Conservation (phyloP, 2,329 filamentous ascomycete species). For the Colletotrichum chrysophilum region DNA sequence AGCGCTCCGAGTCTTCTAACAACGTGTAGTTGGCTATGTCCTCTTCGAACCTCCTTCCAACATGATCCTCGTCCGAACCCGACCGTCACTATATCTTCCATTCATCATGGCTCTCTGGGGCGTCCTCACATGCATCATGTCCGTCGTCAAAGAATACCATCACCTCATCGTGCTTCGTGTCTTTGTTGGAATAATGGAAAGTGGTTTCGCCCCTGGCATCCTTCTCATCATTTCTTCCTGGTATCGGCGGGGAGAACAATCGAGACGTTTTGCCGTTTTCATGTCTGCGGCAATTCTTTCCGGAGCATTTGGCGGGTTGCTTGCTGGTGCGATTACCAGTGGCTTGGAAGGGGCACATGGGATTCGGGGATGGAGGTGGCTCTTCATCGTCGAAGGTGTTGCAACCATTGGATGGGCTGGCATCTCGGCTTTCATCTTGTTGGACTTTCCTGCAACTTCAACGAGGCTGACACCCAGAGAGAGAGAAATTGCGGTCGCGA, state of each 20-base stretch:
- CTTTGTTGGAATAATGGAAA: constrained; percentile 60
- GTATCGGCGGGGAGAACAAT: constrained; percentile 54
- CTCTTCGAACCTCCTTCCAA: constrained; percentile 70
- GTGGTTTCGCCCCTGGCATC: constrained; percentile 66
- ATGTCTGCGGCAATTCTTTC: constrained; percentile 75
- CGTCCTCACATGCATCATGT: constrained; percentile 31
- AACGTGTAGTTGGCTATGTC: constrained; percentile 61
- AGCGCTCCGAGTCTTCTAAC: constrained; percentile 27
- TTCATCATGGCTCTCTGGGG: constrained; percentile 66
- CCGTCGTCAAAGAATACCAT: constrained; percentile 22
- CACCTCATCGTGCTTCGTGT: constrained; percentile 39
- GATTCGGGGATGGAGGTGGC: constrained; percentile 53
- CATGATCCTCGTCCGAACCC: constrained; percentile 65
- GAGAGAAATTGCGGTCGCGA: constrained; percentile 64
- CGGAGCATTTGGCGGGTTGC: constrained; percentile 68
- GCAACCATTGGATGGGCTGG: constrained; percentile 68
- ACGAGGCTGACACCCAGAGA: constrained; percentile 53
- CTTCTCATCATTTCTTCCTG: constrained; percentile 69
- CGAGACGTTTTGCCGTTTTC: constrained; percentile 62
- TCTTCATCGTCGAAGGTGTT: constrained; percentile 68
- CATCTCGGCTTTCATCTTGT: constrained; percentile 68
- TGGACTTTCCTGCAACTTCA: constrained; percentile 72
- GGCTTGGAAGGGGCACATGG: constrained; percentile 59
- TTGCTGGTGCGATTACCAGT: constrained; percentile 65
- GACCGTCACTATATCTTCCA: constrained; percentile 69